Base-by-base conservation (phyloP, 202 grass and related monocot genomes). In the Carex arenaria region DNA sequence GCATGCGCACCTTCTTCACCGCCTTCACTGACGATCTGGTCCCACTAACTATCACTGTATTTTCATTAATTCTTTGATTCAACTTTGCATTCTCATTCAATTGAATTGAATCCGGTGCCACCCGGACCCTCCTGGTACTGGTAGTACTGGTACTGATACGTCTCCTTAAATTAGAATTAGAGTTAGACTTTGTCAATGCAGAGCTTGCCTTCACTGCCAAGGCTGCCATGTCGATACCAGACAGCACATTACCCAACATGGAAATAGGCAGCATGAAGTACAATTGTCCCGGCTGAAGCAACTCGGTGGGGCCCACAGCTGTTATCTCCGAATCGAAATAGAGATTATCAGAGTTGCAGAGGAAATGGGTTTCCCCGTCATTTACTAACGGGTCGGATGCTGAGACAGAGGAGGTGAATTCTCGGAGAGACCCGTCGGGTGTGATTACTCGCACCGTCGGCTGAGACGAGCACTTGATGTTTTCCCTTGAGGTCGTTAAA, bases 321-420 rank as follows among this genome's bases (percentile, higher is more conserved):
- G 74, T 84, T 22, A 91, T 89, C 15, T 85, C 78, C 0, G 51
- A 66, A 79, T 90, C 86, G 61, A 89, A 98, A 86, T 90, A 93
- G 79, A 98, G 92, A 69, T 66, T 87, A 84, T 98, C 95, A 69
- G 95, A 87, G 71, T 54, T 90, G 87, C 92, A 98, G 40, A 98
- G 1, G 89, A 98, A 93, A 66, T 67, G 83, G 0, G 82, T 23
- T 34, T 10, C 78, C 0, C 76, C 63, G 49, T 5, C 10, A 62
- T 52, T 43, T 56, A 18, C 64, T 69, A 92, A 84, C 17, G 55
- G 83, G 31, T 91, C 87, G 60, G 86, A 83, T 4, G 82, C 90
- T 54, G 56, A 71, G 57, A 78, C 17, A 0, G 63, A 15, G 9
- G 63, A 7, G 20, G 61, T 18, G 43, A 90, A 88, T 81, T 97